Evolutionary conservation across 805 yeast species (phyloP), one percentile per base, ranked within the genome.

Genomic region (Yarrowia sp.): DNA sequence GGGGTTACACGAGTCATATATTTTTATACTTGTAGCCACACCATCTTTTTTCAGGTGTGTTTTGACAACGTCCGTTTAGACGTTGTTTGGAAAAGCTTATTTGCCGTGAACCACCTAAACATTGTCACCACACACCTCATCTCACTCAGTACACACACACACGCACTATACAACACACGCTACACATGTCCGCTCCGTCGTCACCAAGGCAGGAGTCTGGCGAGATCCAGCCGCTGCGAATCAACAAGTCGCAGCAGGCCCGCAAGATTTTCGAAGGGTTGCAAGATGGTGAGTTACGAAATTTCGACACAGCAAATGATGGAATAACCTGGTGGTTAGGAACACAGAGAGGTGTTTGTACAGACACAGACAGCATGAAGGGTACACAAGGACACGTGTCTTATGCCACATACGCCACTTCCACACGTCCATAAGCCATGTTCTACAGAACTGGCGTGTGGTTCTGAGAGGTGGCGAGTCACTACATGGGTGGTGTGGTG

Each of bases 201-300:
- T 55, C 61, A 47, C 47, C 61, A 38, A 45, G 39, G 13, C 61
- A 31, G 31, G 38, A 55, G 36, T 15, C 38, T n/a, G 61, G 61
- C 38, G 45, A 38, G 32, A 44, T 58, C 4, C 13, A 43, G 51
- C 64, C 64, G 11, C 51, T 58, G 64, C 17, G 64, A n/a, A 58
- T 58, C 22, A 58, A 58, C 15, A 58, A 58, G 51, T 43, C 64
- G 11, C 41, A 58, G 15, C 43, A 43, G 41, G 33, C 64, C 18
- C 32, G 64, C 4, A 58, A 58, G 64, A 32, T 58, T 44, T 58
- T 58, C 43, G 64, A 58, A 42, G 50, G 41, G 15, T 13, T 58
- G 41, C 22, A 55, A 15, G 64, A 58, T 28, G 64, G 64, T 58
- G 51, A 58, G 64, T 55, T n/a, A n/a, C n/a, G n/a, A n/a, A n/a